Base-by-base conservation (phyloP, 805 yeast species). In the Huiozyma sinensis region DNA sequence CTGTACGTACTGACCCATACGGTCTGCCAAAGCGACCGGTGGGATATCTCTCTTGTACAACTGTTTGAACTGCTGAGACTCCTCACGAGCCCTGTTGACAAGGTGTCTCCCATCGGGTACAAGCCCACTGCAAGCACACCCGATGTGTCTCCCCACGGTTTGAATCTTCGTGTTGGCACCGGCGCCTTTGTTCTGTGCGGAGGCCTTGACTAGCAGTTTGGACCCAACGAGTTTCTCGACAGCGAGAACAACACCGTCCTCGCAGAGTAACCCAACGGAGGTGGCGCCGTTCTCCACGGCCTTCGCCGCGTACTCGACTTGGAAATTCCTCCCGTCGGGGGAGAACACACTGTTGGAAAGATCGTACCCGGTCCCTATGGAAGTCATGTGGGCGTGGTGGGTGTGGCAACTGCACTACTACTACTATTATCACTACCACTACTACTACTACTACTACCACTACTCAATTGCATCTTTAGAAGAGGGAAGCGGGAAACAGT, bases 321-420 rank as follows among this genome's bases (percentile, higher is more conserved):
- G 99, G 70, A 92, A 92, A 65, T 85, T 86, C 69, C 95, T 76
- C 36, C 95, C 95, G 63, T 87, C 95, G 65, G 73, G 69, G n/a
- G 72, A 66, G 69, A 92, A 92, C 49, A 90, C 96, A 68, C 95
- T 82, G 71, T 92, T 92, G 32, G 97, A 87, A 60, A 92, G 80
- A 73, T 92, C 99, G 78, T 92, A 92, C 13, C 99, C 99, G 29
- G 99, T 92, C 56, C 99, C 99, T 56, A 92, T 89, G 39, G 98
- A 92, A 35, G 97, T 83, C 90, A 61, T 61, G 33, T 24, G 4
- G 2, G 24, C 24, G 24, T 17, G 24, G 4, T 17, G 24, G n/a
- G n/a, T n/a, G n/a, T n/a, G n/a, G n/a, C n/a, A n/a, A n/a, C n/a
- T n/a, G n/a, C 24, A 17, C 24, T 4, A 17, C 24, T 17, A 17